Evolutionary conservation across 257 asterid species (phyloP).

Genomic region (Paulownia fortunei): DNA sequence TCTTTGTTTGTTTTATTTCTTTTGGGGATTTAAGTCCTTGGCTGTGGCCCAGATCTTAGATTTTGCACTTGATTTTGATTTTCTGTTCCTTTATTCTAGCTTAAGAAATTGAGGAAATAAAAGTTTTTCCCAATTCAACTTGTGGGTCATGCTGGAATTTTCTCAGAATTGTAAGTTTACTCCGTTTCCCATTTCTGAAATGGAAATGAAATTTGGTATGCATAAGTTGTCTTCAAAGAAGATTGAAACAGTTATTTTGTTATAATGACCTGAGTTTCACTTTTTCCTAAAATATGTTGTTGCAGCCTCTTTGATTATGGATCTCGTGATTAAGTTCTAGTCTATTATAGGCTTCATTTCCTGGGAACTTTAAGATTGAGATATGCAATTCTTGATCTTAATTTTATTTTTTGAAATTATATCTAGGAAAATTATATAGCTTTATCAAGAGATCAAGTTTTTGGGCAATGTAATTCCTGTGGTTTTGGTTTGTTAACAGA

Average conservation of each 20-base stretch:
- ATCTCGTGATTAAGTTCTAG: conserved; percentile 17
- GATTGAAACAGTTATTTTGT: background rate
- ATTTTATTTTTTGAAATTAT: background rate
- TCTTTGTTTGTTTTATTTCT: background rate
- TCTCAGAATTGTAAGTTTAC: background rate
- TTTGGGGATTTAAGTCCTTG: conserved; percentile 18
- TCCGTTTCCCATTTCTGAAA: conserved; percentile 27
- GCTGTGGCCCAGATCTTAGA: conserved; percentile 40
- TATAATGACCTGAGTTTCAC: conserved; percentile 4
- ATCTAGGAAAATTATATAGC: background rate
- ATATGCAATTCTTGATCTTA: conserved; percentile 13
- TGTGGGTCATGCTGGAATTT: conserved; percentile 18
- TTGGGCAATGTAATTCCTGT: conserved; percentile 17
- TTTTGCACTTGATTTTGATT: conserved; percentile 34
- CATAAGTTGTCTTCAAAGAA: background rate
- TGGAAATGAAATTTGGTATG: conserved; percentile 9
- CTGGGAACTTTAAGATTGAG: conserved; percentile 4
- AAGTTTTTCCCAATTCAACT: background rate
- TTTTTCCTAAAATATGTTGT: background rate
- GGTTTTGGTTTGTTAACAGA: conserved; percentile 5
- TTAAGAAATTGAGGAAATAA: background rate
- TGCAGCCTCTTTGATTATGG: conserved; percentile 21
- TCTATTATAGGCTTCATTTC: background rate
- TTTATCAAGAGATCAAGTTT: background rate
- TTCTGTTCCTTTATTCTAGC: background rate